Evolutionary conservation across 371 early-diverging fungal genomes (phyloP), one percentile per base, ranked within the genome.

Genomic region (Mucor indicus): DNA sequence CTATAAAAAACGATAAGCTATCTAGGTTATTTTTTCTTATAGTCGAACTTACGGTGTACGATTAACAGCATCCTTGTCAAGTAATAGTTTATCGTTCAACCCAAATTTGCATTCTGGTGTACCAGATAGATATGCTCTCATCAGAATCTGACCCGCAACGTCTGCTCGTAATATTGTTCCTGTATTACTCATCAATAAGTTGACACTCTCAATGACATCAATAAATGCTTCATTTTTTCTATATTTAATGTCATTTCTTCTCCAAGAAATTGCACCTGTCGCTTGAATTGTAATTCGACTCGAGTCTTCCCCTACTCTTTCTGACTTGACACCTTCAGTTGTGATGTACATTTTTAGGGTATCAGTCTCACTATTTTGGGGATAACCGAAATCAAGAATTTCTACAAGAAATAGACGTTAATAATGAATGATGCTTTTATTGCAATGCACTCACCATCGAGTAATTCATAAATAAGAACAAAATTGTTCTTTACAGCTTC

Each of bases 81-180:
- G 60, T 22, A 90, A 55, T 10, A 93, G 69, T 41, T 84, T 84
- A 57, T 93, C 94, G 56, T 93, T 93, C 32, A 93, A 60, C 1
- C 99, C 99, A 48, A 98, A 83, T 29, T 96, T 84, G 51, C 96
- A 85, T 62, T 98, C 99, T 13, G 99, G 99, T 88, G 96, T 98
- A 19, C 99, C 99, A 24, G 87, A 89, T 53, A 98, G 74, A 65
- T 91, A 97, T 48, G 92, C 92, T 62, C 92, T 87, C 97, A 98
- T 96, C 68, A 96, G 56, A 44, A 93, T 83, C 60, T 88, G 86
- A 3, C 93, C 92, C 4, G 89, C 80, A 4, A 88, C 90, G 65
- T 91, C 90, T 4, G 89, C 74, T 27, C 89, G 75, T 16, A 93
- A 72, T 2, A 85, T 71, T 38, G 86, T 88, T n/a, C 90, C 90